These are phyloP conservation scores for Decorospora gaudefroyi DNA, from an alignment of 2,329 filamentous ascomycete genomes.

Conservation along the genomic window DNA sequence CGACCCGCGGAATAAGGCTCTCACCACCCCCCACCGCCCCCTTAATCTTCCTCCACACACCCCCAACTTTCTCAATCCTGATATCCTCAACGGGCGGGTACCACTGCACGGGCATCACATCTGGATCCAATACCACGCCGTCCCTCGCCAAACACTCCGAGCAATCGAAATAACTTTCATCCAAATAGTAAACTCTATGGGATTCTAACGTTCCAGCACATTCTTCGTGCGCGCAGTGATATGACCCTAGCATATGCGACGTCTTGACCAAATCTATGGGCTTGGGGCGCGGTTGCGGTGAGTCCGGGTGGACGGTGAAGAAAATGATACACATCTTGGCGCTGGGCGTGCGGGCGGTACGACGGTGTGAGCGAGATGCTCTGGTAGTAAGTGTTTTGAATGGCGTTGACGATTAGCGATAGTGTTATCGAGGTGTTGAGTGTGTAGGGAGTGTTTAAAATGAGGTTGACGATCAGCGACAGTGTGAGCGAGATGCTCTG, in stretches of 20 bases:
- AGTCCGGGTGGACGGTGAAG: constrained; percentile 4
- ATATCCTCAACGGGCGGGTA: neutral
- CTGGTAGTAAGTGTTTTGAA: no score
- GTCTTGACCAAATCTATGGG: no score
- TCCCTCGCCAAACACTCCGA: neutral
- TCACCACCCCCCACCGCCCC: neutral
- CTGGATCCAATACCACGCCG: neutral
- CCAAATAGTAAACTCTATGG: constrained; percentile 5
- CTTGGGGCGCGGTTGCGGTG: no score
- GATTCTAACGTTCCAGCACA: constrained; percentile 2
- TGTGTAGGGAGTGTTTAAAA: no score
- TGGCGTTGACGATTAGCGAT: no score
- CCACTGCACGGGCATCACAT: neutral
- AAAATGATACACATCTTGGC: constrained; percentile 18
- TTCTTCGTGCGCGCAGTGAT: constrained; percentile 10
- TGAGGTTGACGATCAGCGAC: no score
- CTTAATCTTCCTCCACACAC: no score
- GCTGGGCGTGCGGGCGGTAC: no score
- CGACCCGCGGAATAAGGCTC: neutral
- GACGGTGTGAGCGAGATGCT: no score
- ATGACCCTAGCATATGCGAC: no score
- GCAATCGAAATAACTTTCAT: constrained; percentile 1
- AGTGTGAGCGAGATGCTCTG: no score
- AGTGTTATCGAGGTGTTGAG: no score
- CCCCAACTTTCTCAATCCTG: neutral